A percentile compares a stretch with the other conserved stretches of the same genome.
These are phyloP conservation scores for Cordyceps militaris DNA, from an alignment of 2,329 filamentous ascomycete genomes.

Conservation along the genomic window DNA sequence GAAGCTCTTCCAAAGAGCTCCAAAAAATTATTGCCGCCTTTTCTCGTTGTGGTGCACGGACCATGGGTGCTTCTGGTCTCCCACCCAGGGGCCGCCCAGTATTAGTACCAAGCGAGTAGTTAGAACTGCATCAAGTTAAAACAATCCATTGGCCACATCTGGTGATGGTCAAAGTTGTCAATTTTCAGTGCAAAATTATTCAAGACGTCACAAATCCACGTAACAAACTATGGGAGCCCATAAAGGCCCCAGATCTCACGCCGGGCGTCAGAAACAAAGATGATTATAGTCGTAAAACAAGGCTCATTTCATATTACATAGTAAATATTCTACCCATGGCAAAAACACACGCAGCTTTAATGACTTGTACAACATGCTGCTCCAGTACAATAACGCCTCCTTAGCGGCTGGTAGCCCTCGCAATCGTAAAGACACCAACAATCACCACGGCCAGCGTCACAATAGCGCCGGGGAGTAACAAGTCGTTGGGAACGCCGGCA, in stretches of 20 bases:
- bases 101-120: neutral
- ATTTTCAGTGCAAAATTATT: too few relatives aligned
- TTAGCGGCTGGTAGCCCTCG: conserved; percentile 52
- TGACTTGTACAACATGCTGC: conserved; percentile 7
- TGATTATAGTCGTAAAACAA: conserved; percentile 5
- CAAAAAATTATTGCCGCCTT: conserved; percentile 46
- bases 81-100: conserved; percentile 2
- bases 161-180: too few relatives aligned
- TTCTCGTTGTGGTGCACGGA: conserved; percentile 18
- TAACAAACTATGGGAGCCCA: too few relatives aligned
- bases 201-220: too few relatives aligned
- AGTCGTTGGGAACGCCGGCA: conserved; percentile 85
- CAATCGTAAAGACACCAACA: conserved; percentile 83
- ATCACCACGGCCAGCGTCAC: conserved; percentile 94
- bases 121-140: too few relatives aligned
- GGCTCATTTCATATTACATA: conserved; percentile 14
- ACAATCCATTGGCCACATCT: neutral
- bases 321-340: conserved; percentile 10
- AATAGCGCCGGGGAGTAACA: conserved; percentile 87
- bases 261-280: neutral
- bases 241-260: too few relatives aligned
- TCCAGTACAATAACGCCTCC: neutral
- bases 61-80: conserved; percentile 14
- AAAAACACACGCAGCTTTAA: neutral
- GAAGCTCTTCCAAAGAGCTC: conserved; percentile 34